Evolutionary conservation across 257 asterid genomes (phyloP).

Genomic region (Przewalskia tangutica): DNA sequence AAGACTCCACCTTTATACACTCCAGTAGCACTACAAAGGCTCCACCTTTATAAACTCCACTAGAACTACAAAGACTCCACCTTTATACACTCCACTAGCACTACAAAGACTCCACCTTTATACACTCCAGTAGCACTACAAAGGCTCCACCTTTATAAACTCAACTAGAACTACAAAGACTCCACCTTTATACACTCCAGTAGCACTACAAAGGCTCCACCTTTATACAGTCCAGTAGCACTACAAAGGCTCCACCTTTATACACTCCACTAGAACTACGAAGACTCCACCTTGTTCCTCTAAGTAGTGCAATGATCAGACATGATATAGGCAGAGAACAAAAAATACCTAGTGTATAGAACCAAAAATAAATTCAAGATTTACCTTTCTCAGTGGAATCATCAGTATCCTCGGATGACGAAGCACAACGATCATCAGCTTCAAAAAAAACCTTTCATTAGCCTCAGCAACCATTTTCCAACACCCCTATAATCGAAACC

Average conservation of each 20-base stretch:
- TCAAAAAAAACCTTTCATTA: slow-evolving; percentile 60
- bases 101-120: background rate
- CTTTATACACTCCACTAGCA: too few relatives aligned
- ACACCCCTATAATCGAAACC: slow-evolving; percentile 51
- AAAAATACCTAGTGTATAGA: background rate
- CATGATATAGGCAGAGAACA: background rate
- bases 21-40: background rate
- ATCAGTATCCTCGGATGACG: slow-evolving; percentile 21
- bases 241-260: background rate
- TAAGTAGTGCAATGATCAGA: background rate
- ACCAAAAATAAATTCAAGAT: background rate
- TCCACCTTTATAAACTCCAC: background rate
- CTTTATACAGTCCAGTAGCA: background rate
- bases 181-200: background rate
- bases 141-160: background rate
- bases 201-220: background rate
- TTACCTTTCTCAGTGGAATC: slow-evolving; percentile 40
- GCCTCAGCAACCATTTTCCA: slow-evolving; percentile 91
- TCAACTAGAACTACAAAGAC: background rate
- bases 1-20: background rate
- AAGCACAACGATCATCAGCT: slow-evolving; percentile 4
- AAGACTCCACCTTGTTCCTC: background rate
- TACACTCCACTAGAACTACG: background rate
- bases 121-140: background rate
- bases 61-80: background rate